These are phyloP conservation scores for Raffaelea albimanens DNA, from an alignment of 2,329 filamentous ascomycete genomes.

Conservation along the genomic window DNA sequence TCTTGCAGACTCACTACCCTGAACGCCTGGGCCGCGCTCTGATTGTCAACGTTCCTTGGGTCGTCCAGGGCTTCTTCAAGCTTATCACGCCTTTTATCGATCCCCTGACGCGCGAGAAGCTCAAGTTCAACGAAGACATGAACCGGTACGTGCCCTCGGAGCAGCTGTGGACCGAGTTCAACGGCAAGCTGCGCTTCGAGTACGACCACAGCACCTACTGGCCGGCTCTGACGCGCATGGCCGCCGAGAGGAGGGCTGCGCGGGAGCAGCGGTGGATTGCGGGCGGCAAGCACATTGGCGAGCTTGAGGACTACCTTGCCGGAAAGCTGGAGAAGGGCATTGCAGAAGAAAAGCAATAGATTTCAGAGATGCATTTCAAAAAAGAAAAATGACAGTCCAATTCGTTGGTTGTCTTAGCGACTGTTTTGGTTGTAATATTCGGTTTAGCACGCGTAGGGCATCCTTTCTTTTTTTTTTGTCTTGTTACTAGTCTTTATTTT, in stretches of 20 bases:
- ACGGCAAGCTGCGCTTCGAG: constrained; percentile 74
- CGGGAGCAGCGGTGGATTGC: constrained; percentile 65
- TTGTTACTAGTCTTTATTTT: too few relatives aligned
- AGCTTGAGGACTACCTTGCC: constrained; percentile 78
- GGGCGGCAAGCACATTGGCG: constrained; percentile 72
- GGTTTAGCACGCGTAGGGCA: too few relatives aligned
- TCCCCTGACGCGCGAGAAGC: constrained; percentile 83
- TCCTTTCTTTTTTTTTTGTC: too few relatives aligned
- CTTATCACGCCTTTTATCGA: constrained; percentile 95
- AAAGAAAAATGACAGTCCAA: too few relatives aligned
- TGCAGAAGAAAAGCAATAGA: not conserved
- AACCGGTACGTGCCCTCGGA: constrained; percentile 67
- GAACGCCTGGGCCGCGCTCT: constrained; percentile 83
- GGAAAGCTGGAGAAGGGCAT: constrained; percentile 37
- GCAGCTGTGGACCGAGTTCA: constrained; percentile 72
- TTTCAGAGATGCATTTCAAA: too few relatives aligned
- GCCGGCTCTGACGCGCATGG: constrained; percentile 70
- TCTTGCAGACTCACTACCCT: constrained; percentile 92
- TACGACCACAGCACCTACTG: constrained; percentile 88
- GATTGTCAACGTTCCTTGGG: constrained; percentile 85
- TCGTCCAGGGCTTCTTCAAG: constrained; percentile 92
- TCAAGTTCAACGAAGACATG: constrained; percentile 96
- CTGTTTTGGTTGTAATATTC: too few relatives aligned
- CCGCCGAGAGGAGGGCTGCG: constrained; percentile 53
- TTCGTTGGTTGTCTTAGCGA: too few relatives aligned